Base-by-base conservation (phyloP, 768 basidiomycete genomes). In the Rhizopogon sp. region DNA sequence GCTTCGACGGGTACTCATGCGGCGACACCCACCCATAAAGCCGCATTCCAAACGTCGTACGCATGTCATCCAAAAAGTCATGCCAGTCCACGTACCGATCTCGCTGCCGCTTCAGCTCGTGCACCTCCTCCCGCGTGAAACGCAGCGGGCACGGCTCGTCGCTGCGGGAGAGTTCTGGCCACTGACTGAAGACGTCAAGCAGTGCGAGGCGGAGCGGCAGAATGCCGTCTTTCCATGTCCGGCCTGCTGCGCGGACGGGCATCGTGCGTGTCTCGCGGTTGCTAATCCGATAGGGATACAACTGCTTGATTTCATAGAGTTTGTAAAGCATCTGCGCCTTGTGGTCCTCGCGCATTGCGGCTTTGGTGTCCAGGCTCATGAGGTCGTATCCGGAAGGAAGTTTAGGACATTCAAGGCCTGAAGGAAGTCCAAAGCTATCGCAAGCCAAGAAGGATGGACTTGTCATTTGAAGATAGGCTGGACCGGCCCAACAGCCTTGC, bases 401-500 rank as follows among this genome's bases (percentile, higher is more conserved):
- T 50, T 58, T 46, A 20, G 58, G 58, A 22, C 58, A 54, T 8
- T 59, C 58, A 7, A 59, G 56, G 14, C 58, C 58, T 6, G 50
- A 45, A n/a, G 33, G 35, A 22, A 59, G 44, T 14, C 42, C 56
- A 22, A 33, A 52, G 31, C 25, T 45, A 37, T 35, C 44, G 37
- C 47, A 56, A 17, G 47, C 44, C 20, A 59, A 29, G 40, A 59
- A 59, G n/a, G 56, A 50, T 33, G 58, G 58, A 28, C 52, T 51
- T 4, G 43, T 54, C 56, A 59, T 58, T 25, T 59, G 58, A 10
- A 59, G 56, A 37, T 59, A 59, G 3, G 58, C 58, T 17, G 58
- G 58, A 44, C 56, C 56, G 8, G 56, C 56, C 56, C 56, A 58
- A 47, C 54, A 58, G 4, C 61, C 60, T 53, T 71, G 70, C 69